A percentile compares a stretch with the other conserved stretches of the same genome.
Conservation (phyloP, 2,329 filamentous ascomycete species). For the Talaromyces sp. region DNA sequence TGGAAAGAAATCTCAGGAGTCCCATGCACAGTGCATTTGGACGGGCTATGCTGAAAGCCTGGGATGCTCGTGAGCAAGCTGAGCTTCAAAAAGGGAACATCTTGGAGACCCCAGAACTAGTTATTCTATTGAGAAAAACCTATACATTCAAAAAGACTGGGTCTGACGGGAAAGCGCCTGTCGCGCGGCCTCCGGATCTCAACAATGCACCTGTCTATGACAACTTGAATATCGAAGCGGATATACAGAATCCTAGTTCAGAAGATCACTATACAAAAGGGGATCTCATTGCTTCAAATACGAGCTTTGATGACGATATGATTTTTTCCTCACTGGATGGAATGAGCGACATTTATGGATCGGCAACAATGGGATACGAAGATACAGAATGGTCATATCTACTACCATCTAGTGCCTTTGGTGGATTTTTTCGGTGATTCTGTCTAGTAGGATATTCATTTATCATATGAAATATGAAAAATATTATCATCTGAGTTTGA, state of each 20-base stretch:
- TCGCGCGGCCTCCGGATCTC: background rate
- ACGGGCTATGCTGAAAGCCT: conserved; percentile 63
- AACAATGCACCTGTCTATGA: background rate
- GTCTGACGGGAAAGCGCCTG: background rate
- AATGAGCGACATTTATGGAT: background rate
- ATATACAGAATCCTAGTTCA: background rate
- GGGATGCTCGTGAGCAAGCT: conserved; percentile 60
- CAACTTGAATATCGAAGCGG: background rate
- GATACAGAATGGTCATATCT: conserved; percentile 14
- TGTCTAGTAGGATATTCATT: too few species aligned
- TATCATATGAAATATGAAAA: background rate
- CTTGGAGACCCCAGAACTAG: conserved; percentile 9
- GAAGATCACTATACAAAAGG: background rate
- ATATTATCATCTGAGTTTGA: too few species aligned
- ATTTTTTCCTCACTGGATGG: background rate
- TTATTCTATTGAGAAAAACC: background rate
- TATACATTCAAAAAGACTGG: background rate
- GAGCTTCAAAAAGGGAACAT: conserved; percentile 49
- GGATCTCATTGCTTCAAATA: background rate
- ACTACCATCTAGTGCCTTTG: conserved; percentile 11
- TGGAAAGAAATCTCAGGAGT: conserved; percentile 55
- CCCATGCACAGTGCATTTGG: conserved; percentile 63
- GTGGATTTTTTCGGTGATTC: conserved; percentile 7
- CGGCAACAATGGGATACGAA: conserved; percentile 2
- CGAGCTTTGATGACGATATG: background rate